Conservation (phyloP, 257 asterid genomes). For the Nicotiana obtusifolia region DNA sequence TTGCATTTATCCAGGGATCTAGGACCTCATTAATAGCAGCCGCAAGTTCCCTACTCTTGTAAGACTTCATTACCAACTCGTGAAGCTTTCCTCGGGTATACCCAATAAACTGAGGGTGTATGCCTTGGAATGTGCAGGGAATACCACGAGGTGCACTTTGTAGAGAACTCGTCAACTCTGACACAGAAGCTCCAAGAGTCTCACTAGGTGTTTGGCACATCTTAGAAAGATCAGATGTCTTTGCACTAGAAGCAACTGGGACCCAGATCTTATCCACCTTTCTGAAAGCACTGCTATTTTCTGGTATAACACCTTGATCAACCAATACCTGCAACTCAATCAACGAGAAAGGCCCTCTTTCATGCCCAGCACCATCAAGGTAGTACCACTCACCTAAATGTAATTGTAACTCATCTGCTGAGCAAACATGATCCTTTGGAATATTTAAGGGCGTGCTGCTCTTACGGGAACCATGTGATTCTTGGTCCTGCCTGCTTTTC, state of each 20-base stretch:
- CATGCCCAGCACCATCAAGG: slow-evolving; percentile 97
- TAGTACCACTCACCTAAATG: slow-evolving; percentile 90
- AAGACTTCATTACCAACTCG: slow-evolving; percentile 94
- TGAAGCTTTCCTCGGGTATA: slow-evolving; percentile 94
- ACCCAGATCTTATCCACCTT: slow-evolving; percentile 89
- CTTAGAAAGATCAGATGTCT: slow-evolving; percentile 30
- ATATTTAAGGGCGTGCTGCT: slow-evolving; percentile 30
- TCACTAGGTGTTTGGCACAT: slow-evolving; percentile 25
- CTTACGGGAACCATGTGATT: slow-evolving; percentile 46
- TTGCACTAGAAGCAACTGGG: slow-evolving; percentile 49
- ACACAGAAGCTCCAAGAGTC: slow-evolving; percentile 25
- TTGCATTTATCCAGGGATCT: slow-evolving; percentile 95
- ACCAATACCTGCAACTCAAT: slow-evolving; percentile 77
- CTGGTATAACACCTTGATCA: slow-evolving; percentile 72
- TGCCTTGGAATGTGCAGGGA: slow-evolving; percentile 50
- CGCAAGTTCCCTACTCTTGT: slow-evolving; percentile 94
- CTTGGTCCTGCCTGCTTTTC: slow-evolving; percentile 51
- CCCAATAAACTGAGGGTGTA: slow-evolving; percentile 94
- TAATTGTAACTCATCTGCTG: slow-evolving; percentile 63
- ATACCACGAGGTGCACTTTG: slow-evolving; percentile 21
- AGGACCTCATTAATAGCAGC: slow-evolving; percentile 97
- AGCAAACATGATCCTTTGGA: slow-evolving; percentile 65
- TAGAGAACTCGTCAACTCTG: slow-evolving; percentile 26
- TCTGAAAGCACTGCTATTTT: slow-evolving; percentile 71
- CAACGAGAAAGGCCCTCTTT: slow-evolving; percentile 81